Conservation (phyloP, 192 early-diverging fungal genomes). For the Pilobolus umbonatus region DNA sequence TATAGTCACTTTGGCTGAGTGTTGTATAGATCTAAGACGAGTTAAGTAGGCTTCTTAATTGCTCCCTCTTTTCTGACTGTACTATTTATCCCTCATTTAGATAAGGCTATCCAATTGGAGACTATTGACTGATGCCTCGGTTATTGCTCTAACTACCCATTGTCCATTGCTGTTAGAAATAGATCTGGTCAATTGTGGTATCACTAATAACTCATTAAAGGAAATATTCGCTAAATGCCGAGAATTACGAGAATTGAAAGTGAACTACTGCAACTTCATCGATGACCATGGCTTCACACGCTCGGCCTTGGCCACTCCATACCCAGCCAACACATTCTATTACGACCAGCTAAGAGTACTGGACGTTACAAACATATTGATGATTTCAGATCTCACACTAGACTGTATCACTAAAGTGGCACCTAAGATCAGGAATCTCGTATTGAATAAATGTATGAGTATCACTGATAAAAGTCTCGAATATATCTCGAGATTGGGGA, state of each 20-base stretch:
- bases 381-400: constrained; percentile 44
- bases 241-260: constrained; percentile 49
- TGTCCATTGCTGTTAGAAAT: constrained; percentile 50
- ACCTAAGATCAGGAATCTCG: constrained; percentile 47
- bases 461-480: constrained; percentile 44
- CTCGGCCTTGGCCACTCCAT: constrained; percentile 16
- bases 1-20: constrained; percentile 40
- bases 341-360: constrained; percentile 50
- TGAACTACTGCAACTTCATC: constrained; percentile 35
- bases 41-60: constrained; percentile 42
- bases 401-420: constrained; percentile 40
- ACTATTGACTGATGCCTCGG: constrained; percentile 42
- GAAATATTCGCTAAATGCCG: constrained; percentile 38
- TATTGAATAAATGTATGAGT: constrained; percentile 47
- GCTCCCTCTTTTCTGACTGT: too few relatives aligned
- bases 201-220: constrained; percentile 42
- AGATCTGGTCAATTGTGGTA: constrained; percentile 45
- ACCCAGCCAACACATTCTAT: background rate
- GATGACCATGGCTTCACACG: constrained; percentile 40
- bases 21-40: constrained; percentile 43
- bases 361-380: constrained; percentile 42
- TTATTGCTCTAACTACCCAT: constrained; percentile 40
- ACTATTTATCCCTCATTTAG: constrained; percentile 13
- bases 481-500: constrained; percentile 42
- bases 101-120: constrained; percentile 49